Base-by-base conservation (phyloP, 106 monocot species). In the Apostasia shenzhenica region DNA sequence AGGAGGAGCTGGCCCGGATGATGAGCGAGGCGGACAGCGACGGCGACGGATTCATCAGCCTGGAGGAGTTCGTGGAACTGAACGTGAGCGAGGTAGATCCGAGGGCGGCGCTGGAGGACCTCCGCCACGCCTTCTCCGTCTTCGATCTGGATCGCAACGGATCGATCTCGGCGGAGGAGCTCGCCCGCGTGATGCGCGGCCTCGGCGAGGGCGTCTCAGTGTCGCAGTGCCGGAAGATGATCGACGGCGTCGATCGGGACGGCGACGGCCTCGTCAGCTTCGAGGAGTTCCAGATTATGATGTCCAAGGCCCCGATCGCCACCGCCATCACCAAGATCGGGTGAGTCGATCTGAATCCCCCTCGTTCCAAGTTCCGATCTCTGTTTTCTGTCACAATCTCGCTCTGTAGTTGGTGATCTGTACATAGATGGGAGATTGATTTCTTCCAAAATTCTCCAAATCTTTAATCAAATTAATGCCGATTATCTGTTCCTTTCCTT, bases 251-350 rank as follows among this genome's bases (percentile, higher is more conserved):
- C 46, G 86, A 86, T 61, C 75, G 37, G 48, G 76, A 86, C 52
- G 82, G 86, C 5, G 86, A 86, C 58, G 86, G 86, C n/a, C 69
- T 76, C 76, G 60, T 86, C 57, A 79, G 75, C 40, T 86, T 86
- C 59, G 82, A 86, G 73, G 86, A 86, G 68, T 86, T 86, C 64
- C 79, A 79, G 76, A 57, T 79, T 59, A 82, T 86, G 86, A 86
- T 86, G 86, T 39, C 41, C 61, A 10, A 42, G 41, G 47, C 65
- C 48, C 26, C 65, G 45, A 41, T 68, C 13, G 53, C 54, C 11
- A 3, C 53, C 8, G 14, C 53, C 37, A 42, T 54, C 67, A 41
- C 67, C 67, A 53, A n/a, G 67, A 41, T 43, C 67, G 53, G 14
- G 54, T 68, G 41, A 68, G 52, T 48, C 48, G 5, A 37, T 65